Base-by-base conservation (phyloP, 1,139 yeast species). In the Yamadazyma kanchanaburiensis region DNA sequence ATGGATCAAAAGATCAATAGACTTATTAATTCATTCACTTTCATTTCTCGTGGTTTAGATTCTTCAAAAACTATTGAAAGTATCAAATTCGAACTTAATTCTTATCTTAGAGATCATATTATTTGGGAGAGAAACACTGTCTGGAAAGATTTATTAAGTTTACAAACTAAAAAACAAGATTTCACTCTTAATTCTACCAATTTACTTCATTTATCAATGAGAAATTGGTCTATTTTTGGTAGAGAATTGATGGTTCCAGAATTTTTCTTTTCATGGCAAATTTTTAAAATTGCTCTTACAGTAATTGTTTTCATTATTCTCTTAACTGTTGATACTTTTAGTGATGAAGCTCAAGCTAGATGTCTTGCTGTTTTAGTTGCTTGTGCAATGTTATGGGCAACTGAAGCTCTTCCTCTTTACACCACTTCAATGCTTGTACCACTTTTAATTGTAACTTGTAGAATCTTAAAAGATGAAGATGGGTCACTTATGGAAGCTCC, bases 81-180 rank as follows among this genome's bases (percentile, higher is more conserved):
- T 26, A 84, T 91, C 15, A 74, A 71, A 35, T 68, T 74, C 21
- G 94, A 85, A 46, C 69, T 89, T 38, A 74, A 81, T 39, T 69
- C 86, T 11, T 86, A 86, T 46, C 61, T 89, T 39, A 71, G 96
- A 37, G 97, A 89, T 48, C 95, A 88, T 55, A 85, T 89, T 28
- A 95, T 88, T 12, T 89, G 95, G 94, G 96, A 88, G 58, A 74
- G 97, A 54, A 87, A 87, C 55, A 89, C 96, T 0, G 96, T 89
- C 15, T 89, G 97, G 97, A 81, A 91, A 49, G 96, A 89, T 52
- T 80, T 89, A 79, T 80, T 89, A 51, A 88, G 89, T 12, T 61
- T 88, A 49, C 96, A 89, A 56, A 75, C 89, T 51, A 79, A 65
- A 31, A 61, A 58, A 30, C 55, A 47, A 32, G 40, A 47, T 24